Evolutionary conservation across 106 monocot genomes (phyloP).

Genomic region (Posidonia australis): DNA sequence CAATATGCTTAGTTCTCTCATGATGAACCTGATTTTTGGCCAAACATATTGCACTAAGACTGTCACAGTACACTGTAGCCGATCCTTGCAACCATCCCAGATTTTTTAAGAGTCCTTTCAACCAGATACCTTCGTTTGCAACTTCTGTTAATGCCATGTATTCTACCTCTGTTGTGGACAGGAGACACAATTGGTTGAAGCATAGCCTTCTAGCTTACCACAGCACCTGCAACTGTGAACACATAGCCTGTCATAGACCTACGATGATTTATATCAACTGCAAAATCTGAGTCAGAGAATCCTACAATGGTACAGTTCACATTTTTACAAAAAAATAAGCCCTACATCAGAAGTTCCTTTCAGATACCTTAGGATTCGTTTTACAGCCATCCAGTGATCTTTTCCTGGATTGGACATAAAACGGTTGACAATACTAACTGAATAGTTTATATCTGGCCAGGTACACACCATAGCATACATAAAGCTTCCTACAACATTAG

Average conservation of each 20-base stretch:
- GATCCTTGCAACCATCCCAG: neutral
- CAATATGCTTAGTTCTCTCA: neutral
- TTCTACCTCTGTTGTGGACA: no score
- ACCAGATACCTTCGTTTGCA: neutral
- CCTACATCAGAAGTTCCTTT: neutral
- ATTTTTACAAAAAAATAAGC: neutral
- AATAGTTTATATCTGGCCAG: no score
- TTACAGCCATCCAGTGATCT: neutral
- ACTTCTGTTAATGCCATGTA: no score
- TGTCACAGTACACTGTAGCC: neutral
- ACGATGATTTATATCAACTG: neutral
- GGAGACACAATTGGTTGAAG: no score
- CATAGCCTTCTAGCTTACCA: no score
- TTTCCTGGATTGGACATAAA: neutral
- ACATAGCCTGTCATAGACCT: no score
- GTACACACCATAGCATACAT: neutral
- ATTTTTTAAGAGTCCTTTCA: neutral
- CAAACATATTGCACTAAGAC: neutral
- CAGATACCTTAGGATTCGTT: neutral
- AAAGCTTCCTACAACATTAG: neutral
- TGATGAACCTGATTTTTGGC: neutral
- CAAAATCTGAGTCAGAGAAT: neutral
- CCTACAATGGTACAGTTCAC: neutral
- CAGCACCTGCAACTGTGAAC: no score
- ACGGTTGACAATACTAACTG: neutral